These are phyloP conservation scores for Fusarium guadeloupense DNA, from an alignment of 2,329 filamentous ascomycete species.

Conservation along the genomic window DNA sequence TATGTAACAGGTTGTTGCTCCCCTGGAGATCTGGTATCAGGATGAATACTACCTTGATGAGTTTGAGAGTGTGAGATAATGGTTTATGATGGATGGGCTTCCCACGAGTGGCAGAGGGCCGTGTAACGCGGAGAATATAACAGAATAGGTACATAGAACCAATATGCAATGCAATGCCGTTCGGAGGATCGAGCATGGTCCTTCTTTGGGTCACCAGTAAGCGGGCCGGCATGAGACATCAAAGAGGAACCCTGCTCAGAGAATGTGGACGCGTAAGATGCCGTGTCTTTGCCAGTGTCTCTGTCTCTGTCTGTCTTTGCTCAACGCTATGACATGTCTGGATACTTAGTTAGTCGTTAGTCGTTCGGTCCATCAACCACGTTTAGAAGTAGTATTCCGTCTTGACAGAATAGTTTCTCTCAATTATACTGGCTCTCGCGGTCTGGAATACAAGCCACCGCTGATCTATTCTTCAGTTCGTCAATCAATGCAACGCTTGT, in stretches of 20 bases:
- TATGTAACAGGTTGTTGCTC: background rate
- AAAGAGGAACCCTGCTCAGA: slow-evolving; percentile 1
- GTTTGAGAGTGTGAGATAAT: background rate
- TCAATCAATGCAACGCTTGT: background rate
- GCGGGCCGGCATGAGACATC: slow-evolving; percentile 23
- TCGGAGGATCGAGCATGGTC: slow-evolving; percentile 10
- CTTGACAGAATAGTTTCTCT: too few relatives aligned
- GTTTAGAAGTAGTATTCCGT: too few relatives aligned
- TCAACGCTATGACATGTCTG: too few relatives aligned
- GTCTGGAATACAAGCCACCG: background rate
- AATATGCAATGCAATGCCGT: slow-evolving; percentile 7
- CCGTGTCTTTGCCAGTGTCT: too few relatives aligned
- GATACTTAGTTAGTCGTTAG: too few relatives aligned
- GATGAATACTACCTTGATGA: background rate
- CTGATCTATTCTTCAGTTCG: slow-evolving; percentile 7
- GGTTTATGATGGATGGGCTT: background rate
- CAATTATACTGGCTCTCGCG: too few relatives aligned
- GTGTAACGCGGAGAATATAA: slow-evolving; percentile 16
- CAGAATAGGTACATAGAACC: background rate
- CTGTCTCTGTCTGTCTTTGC: too few relatives aligned
- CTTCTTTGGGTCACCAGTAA: background rate
- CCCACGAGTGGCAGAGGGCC: background rate
- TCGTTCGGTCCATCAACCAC: too few relatives aligned
- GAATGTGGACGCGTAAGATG: background rate
- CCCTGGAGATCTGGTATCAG: background rate